These are phyloP conservation scores for Apiotrichum laibachii DNA, from an alignment of 1,284 basidiomycete species.

Conservation along the genomic window DNA sequence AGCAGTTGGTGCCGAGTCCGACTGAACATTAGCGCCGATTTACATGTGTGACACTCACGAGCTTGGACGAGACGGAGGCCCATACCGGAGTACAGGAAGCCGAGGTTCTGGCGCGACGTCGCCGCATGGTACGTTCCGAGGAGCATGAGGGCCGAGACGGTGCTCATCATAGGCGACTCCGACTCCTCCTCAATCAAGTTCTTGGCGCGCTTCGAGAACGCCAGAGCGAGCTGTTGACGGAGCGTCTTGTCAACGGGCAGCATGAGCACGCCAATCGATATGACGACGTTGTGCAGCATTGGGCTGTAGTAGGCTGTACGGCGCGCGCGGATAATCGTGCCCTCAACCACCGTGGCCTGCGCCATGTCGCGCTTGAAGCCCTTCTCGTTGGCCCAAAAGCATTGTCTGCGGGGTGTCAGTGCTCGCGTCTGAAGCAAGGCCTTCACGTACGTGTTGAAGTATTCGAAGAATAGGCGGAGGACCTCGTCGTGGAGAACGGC, in stretches of 20 bases:
- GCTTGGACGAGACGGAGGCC: constrained; percentile 25
- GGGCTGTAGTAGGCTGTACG: constrained; percentile 28
- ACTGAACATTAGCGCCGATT: constrained; percentile 14
- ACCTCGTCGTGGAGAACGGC: constrained; percentile 22
- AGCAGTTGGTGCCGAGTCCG: constrained; percentile 35
- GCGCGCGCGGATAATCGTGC: constrained; percentile 17
- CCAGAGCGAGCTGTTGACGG: constrained; percentile 17
- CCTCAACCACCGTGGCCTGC: constrained; percentile 6
- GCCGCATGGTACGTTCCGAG: constrained; percentile 33
- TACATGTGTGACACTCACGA: constrained; percentile 9
- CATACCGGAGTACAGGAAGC: constrained; percentile 29
- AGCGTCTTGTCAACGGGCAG: constrained; percentile 12
- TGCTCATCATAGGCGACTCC: constrained; percentile 35
- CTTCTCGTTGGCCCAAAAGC: constrained; percentile 28
- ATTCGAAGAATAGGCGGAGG: constrained; percentile 27
- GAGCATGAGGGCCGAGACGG: constrained; percentile 35
- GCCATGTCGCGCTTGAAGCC: constrained; percentile 22
- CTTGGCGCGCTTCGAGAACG: constrained; percentile 28
- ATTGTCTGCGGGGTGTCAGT: constrained; percentile 18
- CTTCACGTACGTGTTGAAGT: constrained; percentile 24
- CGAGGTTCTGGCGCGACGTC: constrained; percentile 26
- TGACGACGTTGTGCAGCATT: constrained; percentile 71
- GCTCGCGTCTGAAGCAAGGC: neutral
- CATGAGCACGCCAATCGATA: constrained; percentile 50
- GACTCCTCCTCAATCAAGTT: constrained; percentile 34